Conservation (phyloP, 768 basidiomycete genomes). For the Phylloporus scabripes region DNA sequence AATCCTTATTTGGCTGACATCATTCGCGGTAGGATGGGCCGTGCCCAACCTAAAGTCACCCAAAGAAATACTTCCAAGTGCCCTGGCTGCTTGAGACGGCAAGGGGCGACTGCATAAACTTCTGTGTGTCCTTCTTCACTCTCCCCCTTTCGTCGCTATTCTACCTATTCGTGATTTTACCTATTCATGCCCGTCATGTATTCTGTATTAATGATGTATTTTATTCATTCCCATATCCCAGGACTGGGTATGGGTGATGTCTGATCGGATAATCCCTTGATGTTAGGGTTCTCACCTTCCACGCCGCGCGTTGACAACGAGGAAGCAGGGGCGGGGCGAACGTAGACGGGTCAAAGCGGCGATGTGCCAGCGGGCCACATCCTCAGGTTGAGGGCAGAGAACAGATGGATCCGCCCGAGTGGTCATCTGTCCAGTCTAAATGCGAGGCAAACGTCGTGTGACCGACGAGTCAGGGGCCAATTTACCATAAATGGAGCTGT, state of each 20-base stretch:
- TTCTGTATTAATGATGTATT: constrained; percentile 14
- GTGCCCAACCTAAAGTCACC: constrained; percentile 17
- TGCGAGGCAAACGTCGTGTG: neutral
- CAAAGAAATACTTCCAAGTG: constrained; percentile 18
- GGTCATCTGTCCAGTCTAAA: neutral
- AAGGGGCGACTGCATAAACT: neutral
- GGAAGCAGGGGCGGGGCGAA: constrained; percentile 1
- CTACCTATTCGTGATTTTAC: neutral
- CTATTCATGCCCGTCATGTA: constrained; percentile 3
- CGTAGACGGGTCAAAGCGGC: neutral
- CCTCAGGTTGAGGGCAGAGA: constrained; percentile 17
- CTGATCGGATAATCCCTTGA: constrained; percentile 6
- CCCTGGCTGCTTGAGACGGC: constrained; percentile 16
- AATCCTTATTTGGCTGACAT: constrained; percentile 12
- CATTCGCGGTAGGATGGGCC: constrained; percentile 16
- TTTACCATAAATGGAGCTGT: neutral
- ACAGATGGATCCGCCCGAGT: neutral
- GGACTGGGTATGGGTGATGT: neutral
- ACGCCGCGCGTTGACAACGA: constrained; percentile 24
- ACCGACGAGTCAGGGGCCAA: neutral
- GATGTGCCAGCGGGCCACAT: constrained; percentile 1
- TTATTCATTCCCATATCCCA: constrained; percentile 14
- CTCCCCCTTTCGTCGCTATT: neutral
- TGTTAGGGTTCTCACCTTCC: neutral
- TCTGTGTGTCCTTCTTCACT: neutral